phyloP scores from a whole-genome alignment of 805 yeast species.

The Yarrowia bubula region DNA sequence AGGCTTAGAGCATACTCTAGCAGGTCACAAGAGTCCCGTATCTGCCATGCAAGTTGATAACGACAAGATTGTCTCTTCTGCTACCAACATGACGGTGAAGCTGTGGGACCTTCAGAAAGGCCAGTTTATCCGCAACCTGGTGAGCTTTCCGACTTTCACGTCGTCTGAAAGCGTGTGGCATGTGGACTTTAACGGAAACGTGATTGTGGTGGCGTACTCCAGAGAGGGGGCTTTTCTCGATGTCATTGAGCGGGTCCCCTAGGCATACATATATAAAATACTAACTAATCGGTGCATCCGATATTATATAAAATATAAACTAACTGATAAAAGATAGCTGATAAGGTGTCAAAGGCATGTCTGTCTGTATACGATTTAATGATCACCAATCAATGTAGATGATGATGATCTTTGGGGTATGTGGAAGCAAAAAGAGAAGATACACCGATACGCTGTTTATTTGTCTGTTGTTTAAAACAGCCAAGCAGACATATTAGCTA shows the following conservation, averaged over 20 bases:
- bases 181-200: conserved; percentile 19
- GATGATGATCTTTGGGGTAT: no score
- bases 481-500: no score
- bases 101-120: conserved; percentile 95
- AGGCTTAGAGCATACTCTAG: conserved; percentile 79
- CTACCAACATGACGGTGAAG: conserved; percentile 88
- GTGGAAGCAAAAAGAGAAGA: no score
- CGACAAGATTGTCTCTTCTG: conserved; percentile 85
- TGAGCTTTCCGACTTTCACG: neutral
- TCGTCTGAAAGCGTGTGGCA: conserved; percentile 10
- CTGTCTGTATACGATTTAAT: no score
- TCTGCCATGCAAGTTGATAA: conserved; percentile 94
- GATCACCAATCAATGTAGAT: no score
- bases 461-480: no score
- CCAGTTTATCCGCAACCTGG: conserved; percentile 38
- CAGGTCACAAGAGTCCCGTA: conserved; percentile 87
- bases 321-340: no score
- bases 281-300: neutral
- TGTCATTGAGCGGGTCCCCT: conserved; percentile 6
- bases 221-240: conserved; percentile 11
- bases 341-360: no score
- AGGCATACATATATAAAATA: conserved; percentile 3
- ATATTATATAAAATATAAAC: no score
- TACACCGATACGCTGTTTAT: no score
- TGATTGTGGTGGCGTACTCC: conserved; percentile 19